A percentile compares a stretch with the other conserved stretches of the same genome.
These are phyloP conservation scores for Pholiota conissans DNA, from an alignment of 768 basidiomycete species.

Conservation along the genomic window DNA sequence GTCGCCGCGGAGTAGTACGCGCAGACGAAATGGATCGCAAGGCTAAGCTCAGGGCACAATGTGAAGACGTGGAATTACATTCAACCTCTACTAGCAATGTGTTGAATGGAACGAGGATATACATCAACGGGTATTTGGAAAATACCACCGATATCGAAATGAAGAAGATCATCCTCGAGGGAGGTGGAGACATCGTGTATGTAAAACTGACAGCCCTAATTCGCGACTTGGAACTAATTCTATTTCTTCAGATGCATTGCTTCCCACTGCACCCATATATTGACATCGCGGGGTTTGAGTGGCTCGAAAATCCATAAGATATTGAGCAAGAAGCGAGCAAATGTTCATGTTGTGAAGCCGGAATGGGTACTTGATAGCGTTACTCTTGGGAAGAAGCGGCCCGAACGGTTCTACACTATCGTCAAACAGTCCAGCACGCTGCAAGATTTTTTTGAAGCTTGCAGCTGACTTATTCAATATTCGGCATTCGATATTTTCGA, in stretches of 20 bases:
- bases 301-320: constrained; percentile 71
- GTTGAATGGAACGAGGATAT: constrained; percentile 53
- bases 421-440: constrained; percentile 37
- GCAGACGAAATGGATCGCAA: constrained; percentile 43
- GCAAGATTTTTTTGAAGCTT: constrained; percentile 17
- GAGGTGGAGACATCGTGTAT: constrained; percentile 70
- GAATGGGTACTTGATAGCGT: constrained; percentile 78
- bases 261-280: constrained; percentile 73
- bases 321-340: constrained; percentile 49
- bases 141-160: constrained; percentile 81
- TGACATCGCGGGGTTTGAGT: constrained; percentile 72
- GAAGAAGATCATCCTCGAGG: constrained; percentile 62
- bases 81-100: constrained; percentile 6
- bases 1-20: constrained; percentile 33
- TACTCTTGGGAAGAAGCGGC: constrained; percentile 52
- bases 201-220: constrained; percentile 14
- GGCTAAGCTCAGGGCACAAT: constrained; percentile 40
- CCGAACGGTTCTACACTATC: constrained; percentile 61
- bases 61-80: constrained; percentile 11
- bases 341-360: constrained; percentile 66
- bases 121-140: constrained; percentile 69
- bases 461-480: neutral
- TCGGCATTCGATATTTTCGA: neutral
- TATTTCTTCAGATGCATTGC: constrained; percentile 43
- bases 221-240: neutral